Percentiles rank a stretch among this genome's conserved stretches.
phyloP scores from a whole-genome alignment of 345 rosid genomes.

The Erysimum cheiranthoides region DNA sequence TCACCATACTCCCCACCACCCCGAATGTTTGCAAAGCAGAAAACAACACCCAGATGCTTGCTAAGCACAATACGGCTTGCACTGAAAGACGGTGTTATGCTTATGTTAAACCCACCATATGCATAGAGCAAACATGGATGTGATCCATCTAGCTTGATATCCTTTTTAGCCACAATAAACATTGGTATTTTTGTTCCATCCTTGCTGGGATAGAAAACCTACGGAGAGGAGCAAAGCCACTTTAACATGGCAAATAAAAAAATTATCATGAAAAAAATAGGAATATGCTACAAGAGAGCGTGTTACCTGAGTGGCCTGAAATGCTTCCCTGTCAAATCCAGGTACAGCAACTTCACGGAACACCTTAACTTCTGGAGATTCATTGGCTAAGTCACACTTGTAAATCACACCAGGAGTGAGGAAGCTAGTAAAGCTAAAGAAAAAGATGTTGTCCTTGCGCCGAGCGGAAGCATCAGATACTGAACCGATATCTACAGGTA shows the following conservation, averaged over 20 bases:
- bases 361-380: conserved; percentile 72
- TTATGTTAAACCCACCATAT: conserved; percentile 89
- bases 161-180: conserved; percentile 71
- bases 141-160: conserved; percentile 73
- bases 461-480: conserved; percentile 70
- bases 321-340: conserved; percentile 79
- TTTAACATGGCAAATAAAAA: conserved; percentile 7
- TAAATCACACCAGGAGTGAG: conserved; percentile 88
- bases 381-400: conserved; percentile 65
- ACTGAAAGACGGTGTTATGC: conserved; percentile 81
- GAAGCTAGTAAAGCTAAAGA: conserved; percentile 79
- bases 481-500: conserved; percentile 83
- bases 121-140: conserved; percentile 90
- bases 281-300: conserved; percentile 7
- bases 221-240: conserved; percentile 13
- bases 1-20: conserved; percentile 99
- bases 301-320: conserved; percentile 79
- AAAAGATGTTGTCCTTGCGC: conserved; percentile 62
- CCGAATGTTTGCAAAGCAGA: conserved; percentile 83
- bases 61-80: conserved; percentile 66
- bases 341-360: conserved; percentile 75
- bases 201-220: conserved; percentile 84
- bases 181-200: conserved; percentile 84
- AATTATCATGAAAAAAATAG: background rate
- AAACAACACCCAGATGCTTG: conserved; percentile 77